Evolutionary conservation across 1,284 basidiomycete species (phyloP).

Genomic region (Ceratobasidium sp.): DNA sequence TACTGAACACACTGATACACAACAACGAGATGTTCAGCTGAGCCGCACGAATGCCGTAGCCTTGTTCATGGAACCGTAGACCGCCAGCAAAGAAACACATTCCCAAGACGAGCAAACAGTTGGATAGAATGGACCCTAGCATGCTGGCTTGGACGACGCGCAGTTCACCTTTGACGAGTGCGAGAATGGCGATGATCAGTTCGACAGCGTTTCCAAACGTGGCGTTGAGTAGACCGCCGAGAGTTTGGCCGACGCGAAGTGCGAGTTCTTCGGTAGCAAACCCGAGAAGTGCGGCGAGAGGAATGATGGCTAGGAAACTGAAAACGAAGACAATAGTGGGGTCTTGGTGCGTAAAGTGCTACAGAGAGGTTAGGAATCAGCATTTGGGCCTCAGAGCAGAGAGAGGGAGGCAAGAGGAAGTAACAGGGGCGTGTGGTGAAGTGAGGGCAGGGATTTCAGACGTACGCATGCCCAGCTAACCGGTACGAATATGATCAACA

Average conservation of each 20-base stretch:
- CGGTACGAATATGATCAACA: conserved; percentile 47
- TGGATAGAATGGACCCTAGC: conserved; percentile 74
- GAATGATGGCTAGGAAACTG: conserved; percentile 66
- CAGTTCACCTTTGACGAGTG: conserved; percentile 83
- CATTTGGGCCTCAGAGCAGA: not conserved
- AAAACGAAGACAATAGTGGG: conserved; percentile 48
- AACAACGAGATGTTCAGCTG: conserved; percentile 87
- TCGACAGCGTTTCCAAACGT: conserved; percentile 53
- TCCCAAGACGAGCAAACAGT: conserved; percentile 83
- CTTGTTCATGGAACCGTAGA: conserved; percentile 73
- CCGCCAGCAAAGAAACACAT: conserved; percentile 83
- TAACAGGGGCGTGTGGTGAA: too few species aligned
- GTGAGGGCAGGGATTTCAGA: not conserved
- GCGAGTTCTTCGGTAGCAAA: conserved; percentile 92
- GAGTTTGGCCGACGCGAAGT: conserved; percentile 84
- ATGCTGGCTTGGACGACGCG: conserved; percentile 82
- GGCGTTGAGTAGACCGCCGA: conserved; percentile 88
- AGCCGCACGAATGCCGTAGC: conserved; percentile 75
- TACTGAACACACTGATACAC: conserved; percentile 83
- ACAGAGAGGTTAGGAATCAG: not conserved
- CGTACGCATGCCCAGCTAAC: conserved; percentile 49
- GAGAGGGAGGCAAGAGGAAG: not conserved
- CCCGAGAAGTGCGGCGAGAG: conserved; percentile 83
- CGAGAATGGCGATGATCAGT: conserved; percentile 75
- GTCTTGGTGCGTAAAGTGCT: conserved; percentile 44